Evolutionary conservation across 2,329 filamentous ascomycete genomes (phyloP).

Genomic region (Alternaria hordeiaustralica): DNA sequence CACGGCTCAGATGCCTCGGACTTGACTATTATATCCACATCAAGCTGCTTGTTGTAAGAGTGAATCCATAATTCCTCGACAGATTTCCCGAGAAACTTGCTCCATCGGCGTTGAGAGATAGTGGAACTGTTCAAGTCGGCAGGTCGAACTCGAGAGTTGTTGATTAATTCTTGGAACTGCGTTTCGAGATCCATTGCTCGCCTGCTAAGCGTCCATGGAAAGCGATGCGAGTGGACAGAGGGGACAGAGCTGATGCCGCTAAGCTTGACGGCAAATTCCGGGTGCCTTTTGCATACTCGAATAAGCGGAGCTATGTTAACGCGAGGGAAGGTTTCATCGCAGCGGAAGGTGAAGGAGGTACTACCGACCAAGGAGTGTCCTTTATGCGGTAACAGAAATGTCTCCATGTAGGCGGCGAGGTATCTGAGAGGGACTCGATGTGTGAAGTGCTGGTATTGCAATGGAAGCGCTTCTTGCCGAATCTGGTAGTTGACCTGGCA

Average conservation of each 20-base stretch:
- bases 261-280: neutral
- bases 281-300: neutral
- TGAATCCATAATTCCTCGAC: neutral
- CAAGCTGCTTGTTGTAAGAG: neutral
- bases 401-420: neutral
- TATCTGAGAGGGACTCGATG: neutral
- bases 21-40: neutral
- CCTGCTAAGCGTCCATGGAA: neutral
- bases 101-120: neutral
- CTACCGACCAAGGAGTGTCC: neutral
- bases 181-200: neutral
- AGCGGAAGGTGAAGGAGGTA: neutral
- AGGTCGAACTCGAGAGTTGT: neutral
- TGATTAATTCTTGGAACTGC: neutral
- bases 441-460: neutral
- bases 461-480: neutral
- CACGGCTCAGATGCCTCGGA: neutral
- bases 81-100: neutral
- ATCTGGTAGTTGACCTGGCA: neutral
- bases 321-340: rapidly evolving
- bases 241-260: neutral
- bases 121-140: neutral
- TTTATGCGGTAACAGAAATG: neutral
- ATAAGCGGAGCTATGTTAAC: neutral
- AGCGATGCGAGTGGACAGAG: neutral